These are phyloP conservation scores for Ogataea nonfermentans DNA, from an alignment of 805 yeast species.

Conservation along the genomic window DNA sequence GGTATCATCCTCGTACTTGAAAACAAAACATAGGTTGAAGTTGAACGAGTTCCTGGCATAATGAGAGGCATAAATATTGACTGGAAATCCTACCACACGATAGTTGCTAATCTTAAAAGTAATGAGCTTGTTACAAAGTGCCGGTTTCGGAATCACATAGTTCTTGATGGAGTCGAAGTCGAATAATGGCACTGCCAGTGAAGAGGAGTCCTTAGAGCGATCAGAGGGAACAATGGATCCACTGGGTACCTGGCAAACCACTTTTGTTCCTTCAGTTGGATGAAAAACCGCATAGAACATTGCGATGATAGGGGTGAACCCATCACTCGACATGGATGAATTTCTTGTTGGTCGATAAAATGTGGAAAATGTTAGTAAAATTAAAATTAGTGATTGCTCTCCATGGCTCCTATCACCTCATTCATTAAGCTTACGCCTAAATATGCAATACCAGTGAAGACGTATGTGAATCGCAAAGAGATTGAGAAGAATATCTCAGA, in stretches of 20 bases:
- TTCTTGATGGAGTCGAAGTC: conserved; percentile 85
- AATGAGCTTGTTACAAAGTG: conserved; percentile 77
- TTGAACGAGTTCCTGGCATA: conserved; percentile 91
- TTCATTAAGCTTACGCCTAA: conserved; percentile 19
- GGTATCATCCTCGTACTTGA: conserved; percentile 76
- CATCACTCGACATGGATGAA: conserved; percentile 37
- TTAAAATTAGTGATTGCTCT: background rate
- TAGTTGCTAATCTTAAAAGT: conserved; percentile 69
- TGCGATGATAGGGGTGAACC: conserved; percentile 86
- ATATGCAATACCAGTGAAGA: conserved; percentile 25
- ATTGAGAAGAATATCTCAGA: conserved; percentile 22
- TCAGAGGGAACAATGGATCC: conserved; percentile 52
- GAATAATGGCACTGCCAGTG: conserved; percentile 46
- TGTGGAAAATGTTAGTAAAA: background rate
- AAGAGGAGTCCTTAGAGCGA: conserved; percentile 34
- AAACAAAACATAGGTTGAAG: conserved; percentile 91
- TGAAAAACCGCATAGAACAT: conserved; percentile 90
- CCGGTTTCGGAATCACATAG: conserved; percentile 92
- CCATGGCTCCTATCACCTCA: conserved; percentile 22
- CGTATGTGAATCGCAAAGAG: conserved; percentile 28
- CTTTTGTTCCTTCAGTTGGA: conserved; percentile 93
- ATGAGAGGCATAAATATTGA: conserved; percentile 65
- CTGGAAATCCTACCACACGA: conserved; percentile 85
- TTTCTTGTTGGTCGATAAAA: background rate
- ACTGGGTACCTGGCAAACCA: conserved; percentile 85